Conservation (phyloP, 495 filamentous ascomycete genomes). For the Aspergillus diversus region DNA sequence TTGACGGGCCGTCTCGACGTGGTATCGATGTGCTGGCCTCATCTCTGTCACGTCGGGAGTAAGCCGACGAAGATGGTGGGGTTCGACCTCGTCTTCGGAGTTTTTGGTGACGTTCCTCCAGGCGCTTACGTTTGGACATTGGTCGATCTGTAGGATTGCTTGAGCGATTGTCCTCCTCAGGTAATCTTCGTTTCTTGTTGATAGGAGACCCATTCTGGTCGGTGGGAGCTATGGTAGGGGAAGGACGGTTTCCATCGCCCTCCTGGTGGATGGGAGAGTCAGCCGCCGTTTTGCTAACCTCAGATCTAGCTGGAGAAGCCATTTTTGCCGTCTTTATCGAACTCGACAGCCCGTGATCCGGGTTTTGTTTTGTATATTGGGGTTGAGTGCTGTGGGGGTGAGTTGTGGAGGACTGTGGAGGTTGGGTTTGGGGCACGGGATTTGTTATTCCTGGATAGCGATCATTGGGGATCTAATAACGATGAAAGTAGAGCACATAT, state of each 20-base stretch:
- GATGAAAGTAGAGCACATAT: neutral
- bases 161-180: slow-evolving; percentile 28
- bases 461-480: slow-evolving; percentile 18
- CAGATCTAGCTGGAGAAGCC: slow-evolving; percentile 7
- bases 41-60: slow-evolving; percentile 45
- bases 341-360: neutral
- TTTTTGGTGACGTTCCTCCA: slow-evolving; percentile 49
- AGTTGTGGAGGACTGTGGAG: slow-evolving; percentile 9
- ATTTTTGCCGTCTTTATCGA: slow-evolving; percentile 9
- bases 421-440: slow-evolving; percentile 4
- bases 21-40: slow-evolving; percentile 18
- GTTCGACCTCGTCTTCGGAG: slow-evolving; percentile 41
- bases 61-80: slow-evolving; percentile 46
- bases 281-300: neutral
- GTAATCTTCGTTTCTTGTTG: slow-evolving; percentile 32
- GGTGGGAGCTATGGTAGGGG: slow-evolving; percentile 10
- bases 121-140: slow-evolving; percentile 44
- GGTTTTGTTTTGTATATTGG: slow-evolving; percentile 1
- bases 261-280: neutral
- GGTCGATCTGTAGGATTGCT: slow-evolving; percentile 31
- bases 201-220: slow-evolving; percentile 27
- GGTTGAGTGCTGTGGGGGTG: neutral
- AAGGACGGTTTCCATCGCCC: slow-evolving; percentile 17
- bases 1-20: slow-evolving; percentile 28
- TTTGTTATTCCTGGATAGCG: slow-evolving; percentile 8